Conservation (phyloP, 2,329 filamentous ascomycete genomes). For the Neocatenulostroma microsporum region DNA sequence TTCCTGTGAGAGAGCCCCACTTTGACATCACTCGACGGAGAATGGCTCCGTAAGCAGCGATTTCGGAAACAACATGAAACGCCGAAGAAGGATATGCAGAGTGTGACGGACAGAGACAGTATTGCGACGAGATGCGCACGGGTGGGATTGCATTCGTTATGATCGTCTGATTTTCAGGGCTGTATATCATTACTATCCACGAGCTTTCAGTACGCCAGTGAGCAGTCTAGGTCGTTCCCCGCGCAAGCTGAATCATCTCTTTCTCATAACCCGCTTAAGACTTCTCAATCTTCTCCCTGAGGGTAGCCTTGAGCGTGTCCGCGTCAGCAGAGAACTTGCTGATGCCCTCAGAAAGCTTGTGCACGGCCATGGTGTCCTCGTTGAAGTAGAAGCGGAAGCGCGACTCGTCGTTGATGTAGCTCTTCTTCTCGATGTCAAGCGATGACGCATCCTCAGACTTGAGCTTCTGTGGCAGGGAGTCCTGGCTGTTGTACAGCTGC, state of each 20-base stretch:
- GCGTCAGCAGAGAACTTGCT: slow-evolving; percentile 98
- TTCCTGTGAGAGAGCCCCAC: too few relatives aligned
- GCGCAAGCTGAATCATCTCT: neutral
- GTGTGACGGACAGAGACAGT: too few relatives aligned
- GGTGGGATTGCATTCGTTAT: too few relatives aligned
- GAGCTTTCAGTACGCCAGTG: neutral
- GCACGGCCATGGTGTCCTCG: slow-evolving; percentile 98
- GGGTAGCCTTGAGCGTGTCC: slow-evolving; percentile 82
- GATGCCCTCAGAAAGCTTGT: slow-evolving; percentile 99
- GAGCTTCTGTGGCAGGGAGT: slow-evolving; percentile 85
- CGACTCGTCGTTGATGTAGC: slow-evolving; percentile 83
- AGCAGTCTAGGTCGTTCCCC: neutral
- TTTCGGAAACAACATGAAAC: too few relatives aligned
- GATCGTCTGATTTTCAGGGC: neutral
- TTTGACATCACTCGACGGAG: too few relatives aligned
- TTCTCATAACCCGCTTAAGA: slow-evolving; percentile 10
- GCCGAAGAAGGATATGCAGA: too few relatives aligned
- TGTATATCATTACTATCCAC: slow-evolving; percentile 1
- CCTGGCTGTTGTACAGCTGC: slow-evolving; percentile 79
- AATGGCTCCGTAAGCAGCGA: too few relatives aligned
- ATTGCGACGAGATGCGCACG: too few relatives aligned
- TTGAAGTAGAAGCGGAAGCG: slow-evolving; percentile 98
- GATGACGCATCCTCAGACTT: slow-evolving; percentile 57
- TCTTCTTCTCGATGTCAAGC: slow-evolving; percentile 77
- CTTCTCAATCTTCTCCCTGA: slow-evolving; percentile 69